phyloP scores from a whole-genome alignment of 2,329 filamentous ascomycete genomes.

The Daldinia sp. region DNA sequence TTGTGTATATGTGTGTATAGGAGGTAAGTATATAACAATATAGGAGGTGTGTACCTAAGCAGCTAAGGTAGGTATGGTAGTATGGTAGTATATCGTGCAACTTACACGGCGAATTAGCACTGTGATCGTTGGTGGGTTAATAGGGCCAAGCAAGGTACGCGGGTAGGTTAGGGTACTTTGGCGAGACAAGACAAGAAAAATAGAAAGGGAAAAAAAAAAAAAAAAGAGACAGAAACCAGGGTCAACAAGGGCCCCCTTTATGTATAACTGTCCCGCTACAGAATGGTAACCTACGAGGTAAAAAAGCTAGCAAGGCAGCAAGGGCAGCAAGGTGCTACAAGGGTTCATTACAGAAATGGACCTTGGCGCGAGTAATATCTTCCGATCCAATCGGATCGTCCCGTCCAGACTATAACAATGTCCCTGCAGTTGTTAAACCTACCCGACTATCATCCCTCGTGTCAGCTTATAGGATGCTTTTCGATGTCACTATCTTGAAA shows the following conservation, averaged over 20 bases:
- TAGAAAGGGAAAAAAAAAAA: too few species aligned
- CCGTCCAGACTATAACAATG: background rate
- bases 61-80: too few species aligned
- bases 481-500: background rate
- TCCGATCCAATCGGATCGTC: slow-evolving; percentile 8
- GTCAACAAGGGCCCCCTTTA: background rate
- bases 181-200: too few species aligned
- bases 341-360: background rate
- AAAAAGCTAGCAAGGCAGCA: too few species aligned
- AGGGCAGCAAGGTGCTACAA: too few species aligned
- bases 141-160: too few species aligned
- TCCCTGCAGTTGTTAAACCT: background rate
- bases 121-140: background rate
- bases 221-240: too few species aligned
- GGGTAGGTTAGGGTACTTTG: background rate
- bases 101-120: background rate
- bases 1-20: too few species aligned
- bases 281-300: background rate
- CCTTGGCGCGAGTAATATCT: background rate
- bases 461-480: background rate
- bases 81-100: too few species aligned
- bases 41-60: too few species aligned
- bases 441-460: background rate
- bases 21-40: too few species aligned
- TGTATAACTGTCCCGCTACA: background rate